Evolutionary conservation across 495 filamentous ascomycete genomes (phyloP).

Genomic region (Penicillium desertorum): DNA sequence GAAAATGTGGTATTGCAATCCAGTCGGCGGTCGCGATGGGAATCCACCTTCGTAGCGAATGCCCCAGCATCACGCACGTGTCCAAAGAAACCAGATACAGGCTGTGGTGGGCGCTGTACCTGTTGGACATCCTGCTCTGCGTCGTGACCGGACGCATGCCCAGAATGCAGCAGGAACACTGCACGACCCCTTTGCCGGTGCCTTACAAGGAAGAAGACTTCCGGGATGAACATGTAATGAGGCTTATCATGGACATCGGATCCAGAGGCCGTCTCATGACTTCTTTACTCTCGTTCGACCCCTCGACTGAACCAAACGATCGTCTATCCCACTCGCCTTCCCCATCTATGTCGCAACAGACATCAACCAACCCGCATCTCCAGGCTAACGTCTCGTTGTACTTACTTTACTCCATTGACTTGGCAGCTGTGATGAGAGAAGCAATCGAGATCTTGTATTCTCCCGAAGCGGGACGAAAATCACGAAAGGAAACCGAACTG

Average conservation of each 20-base stretch:
- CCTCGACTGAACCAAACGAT: neutral
- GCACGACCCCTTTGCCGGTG: constrained; percentile 50
- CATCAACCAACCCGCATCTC: neutral
- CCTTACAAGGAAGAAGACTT: constrained; percentile 53
- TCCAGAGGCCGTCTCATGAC: neutral
- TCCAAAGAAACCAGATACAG: constrained; percentile 43
- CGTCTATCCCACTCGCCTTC: neutral
- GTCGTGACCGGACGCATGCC: constrained; percentile 60
- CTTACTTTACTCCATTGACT: constrained; percentile 43
- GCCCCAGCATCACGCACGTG: constrained; percentile 35
- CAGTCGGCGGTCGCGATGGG: constrained; percentile 56
- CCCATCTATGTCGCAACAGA: neutral
- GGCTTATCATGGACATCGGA: neutral
- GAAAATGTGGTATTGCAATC: constrained; percentile 51
- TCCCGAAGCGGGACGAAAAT: constrained; percentile 46
- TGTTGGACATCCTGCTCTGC: constrained; percentile 53
- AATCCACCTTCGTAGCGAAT: constrained; percentile 57
- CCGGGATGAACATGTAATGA: neutral
- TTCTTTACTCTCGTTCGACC: neutral
- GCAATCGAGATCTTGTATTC: constrained; percentile 53
- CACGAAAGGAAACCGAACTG: constrained; percentile 53
- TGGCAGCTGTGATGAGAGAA: constrained; percentile 49
- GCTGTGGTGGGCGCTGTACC: constrained; percentile 52
- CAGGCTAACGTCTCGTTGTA: constrained; percentile 40
- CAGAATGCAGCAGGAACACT: constrained; percentile 50